Evolutionary conservation across 768 basidiomycete genomes (phyloP), one percentile per base, ranked within the genome.

Genomic region (Podaxis sp.): DNA sequence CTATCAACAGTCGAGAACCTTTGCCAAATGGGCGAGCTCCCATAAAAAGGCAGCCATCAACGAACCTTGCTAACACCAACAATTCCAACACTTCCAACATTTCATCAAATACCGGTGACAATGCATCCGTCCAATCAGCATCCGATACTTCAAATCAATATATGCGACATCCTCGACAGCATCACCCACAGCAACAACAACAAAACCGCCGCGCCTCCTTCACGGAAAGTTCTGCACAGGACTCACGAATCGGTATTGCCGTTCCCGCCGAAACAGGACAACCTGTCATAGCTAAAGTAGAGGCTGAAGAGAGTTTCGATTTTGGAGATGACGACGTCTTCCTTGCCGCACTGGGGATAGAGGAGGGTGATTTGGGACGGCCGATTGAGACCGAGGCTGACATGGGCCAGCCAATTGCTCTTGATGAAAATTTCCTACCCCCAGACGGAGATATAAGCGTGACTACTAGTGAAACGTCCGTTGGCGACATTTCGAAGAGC

Each of bases 291-390:
- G 36, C 67, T 1, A 66, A 66, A 58, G 26, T 49, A 13, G 69
- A 70, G 36, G 1, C 59, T n/a, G 65, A 65, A n/a, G 53, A 61
- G 26, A 52, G 40, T 33, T 87, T 82, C 65, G 76, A 77, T 11
- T 82, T 86, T 65, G 76, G 87, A 0, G 87, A 92, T 44, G 90
- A 91, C 58, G 89, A 86, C 58, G 85, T 80, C 1, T 82, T 90
- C 67, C 75, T 87, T 39, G 87, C 88, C 19, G 72, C 78, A 9
- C 78, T 87, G 24, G 86, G 86, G 63, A 71, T 85, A 12, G 80
- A 77, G 1, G 82, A 82, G 19, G 78, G 78, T 19, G 79, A 80
- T 59, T 55, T 80, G 12, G 83, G 81, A 8, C 68, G 74, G 53
- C 80, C 77, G 0, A 79, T 87, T 57, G 81, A 82, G 42, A 75